Conservation (phyloP, 177 flowering plant genomes). For the Tripterygium wilfordii region DNA sequence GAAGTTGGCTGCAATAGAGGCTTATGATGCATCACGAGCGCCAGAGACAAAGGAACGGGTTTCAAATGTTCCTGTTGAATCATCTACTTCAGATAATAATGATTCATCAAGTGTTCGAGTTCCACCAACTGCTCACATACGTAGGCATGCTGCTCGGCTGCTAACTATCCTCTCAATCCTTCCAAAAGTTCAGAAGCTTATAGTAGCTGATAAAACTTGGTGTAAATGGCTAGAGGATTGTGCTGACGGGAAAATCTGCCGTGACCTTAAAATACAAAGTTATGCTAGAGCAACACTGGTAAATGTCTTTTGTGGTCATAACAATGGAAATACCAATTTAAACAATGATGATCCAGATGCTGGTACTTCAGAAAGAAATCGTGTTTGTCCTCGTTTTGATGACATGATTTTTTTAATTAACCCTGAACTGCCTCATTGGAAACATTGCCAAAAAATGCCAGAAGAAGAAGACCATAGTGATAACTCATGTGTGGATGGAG, state of each 20-base stretch:
- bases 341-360: constrained; percentile 19
- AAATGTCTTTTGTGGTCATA: constrained; percentile 58
- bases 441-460: constrained; percentile 33
- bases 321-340: constrained; percentile 17
- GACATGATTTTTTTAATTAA: constrained; percentile 80
- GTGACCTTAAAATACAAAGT: constrained; percentile 82
- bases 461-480: constrained; percentile 7
- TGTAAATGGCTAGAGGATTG: constrained; percentile 96
- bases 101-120: constrained; percentile 72
- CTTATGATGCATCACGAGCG: constrained; percentile 89
- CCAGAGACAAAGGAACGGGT: constrained; percentile 47
- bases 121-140: constrained; percentile 84
- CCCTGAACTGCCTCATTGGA: constrained; percentile 90
- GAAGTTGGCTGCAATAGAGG: constrained; percentile 84
- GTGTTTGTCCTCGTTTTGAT: constrained; percentile 52
- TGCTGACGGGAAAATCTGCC: constrained; percentile 81
- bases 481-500: constrained; percentile 13
- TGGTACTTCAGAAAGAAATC: constrained; percentile 13
- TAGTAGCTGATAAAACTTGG: constrained; percentile 62
- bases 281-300: constrained; percentile 85
- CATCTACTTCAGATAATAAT: constrained; percentile 29
- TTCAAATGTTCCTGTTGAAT: constrained; percentile 33
- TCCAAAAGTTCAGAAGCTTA: constrained; percentile 67
- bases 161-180: constrained; percentile 71
- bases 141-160: constrained; percentile 90